A percentile compares a stretch with the other conserved stretches of the same genome.
Evolutionary conservation across 2,329 filamentous ascomycete species (phyloP).

Genomic region (Penicillium sp.): DNA sequence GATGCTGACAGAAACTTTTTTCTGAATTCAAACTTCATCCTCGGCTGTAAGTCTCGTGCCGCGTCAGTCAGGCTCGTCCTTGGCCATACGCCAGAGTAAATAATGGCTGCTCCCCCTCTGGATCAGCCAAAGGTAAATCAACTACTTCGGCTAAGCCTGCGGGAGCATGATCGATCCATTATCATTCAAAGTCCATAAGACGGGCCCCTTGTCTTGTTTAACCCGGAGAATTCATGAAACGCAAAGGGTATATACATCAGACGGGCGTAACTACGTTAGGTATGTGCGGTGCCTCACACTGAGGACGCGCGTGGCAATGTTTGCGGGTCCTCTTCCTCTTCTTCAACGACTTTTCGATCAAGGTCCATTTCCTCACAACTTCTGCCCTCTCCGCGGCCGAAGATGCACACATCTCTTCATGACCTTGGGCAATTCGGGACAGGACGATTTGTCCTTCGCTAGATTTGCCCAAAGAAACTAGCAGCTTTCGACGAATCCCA

Average conservation of each 20-base stretch:
- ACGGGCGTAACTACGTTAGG: not conserved
- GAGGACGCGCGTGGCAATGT: not conserved
- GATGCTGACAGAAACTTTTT: not conserved
- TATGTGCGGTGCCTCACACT: not conserved
- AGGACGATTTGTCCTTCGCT: slow-evolving; percentile 18
- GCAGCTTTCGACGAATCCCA: slow-evolving; percentile 27
- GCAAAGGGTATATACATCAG: slow-evolving; percentile 1
- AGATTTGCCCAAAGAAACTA: slow-evolving; percentile 25
- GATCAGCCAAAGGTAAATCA: too few species aligned
- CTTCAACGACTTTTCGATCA: slow-evolving; percentile 17
- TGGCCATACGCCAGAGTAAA: too few species aligned
- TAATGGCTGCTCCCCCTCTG: too few species aligned
- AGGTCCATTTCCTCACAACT: slow-evolving; percentile 20
- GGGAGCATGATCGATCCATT: too few species aligned
- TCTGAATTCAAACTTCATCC: not conserved
- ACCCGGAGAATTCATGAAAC: not conserved
- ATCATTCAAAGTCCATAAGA: not conserved
- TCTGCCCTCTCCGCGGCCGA: slow-evolving; percentile 17
- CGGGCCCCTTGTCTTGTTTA: not conserved
- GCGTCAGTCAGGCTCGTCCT: too few species aligned
- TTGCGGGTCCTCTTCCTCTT: not conserved
- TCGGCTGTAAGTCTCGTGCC: too few species aligned
- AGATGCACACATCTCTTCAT: slow-evolving; percentile 24
- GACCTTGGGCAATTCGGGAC: slow-evolving; percentile 25
- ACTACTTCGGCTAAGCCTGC: too few species aligned